phyloP scores from a whole-genome alignment of 257 asterid species.

The Scutellaria minor region DNA sequence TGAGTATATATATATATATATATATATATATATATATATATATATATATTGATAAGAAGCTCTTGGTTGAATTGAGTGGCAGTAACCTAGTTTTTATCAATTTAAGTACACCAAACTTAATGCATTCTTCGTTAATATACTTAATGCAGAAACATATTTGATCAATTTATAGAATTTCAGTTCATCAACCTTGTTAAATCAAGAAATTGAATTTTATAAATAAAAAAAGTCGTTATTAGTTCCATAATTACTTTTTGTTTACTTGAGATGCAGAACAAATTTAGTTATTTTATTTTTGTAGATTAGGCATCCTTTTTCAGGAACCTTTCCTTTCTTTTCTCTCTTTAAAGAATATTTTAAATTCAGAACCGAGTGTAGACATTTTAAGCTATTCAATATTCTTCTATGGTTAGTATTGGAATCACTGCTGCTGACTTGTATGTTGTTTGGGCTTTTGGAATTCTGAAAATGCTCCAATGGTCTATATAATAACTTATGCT shows the following conservation, averaged over 20 bases:
- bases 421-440: not conserved
- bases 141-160: too few relatives aligned
- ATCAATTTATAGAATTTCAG: not conserved
- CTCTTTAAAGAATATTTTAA: not conserved
- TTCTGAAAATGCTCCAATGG: not conserved
- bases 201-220: not conserved
- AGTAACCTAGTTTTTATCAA: not conserved
- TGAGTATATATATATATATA: not conserved
- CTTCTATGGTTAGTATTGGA: conserved; percentile 7
- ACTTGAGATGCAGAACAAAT: not conserved
- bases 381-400: not conserved
- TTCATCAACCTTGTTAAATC: not conserved
- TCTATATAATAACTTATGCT: not conserved
- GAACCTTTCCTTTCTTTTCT: not conserved
- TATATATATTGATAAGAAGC: too few relatives aligned
- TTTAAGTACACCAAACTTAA: not conserved
- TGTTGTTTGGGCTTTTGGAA: not conserved
- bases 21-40: too few relatives aligned
- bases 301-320: not conserved
- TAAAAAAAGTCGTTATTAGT: not conserved
- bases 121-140: not conserved
- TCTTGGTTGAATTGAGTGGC: not conserved
- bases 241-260: not conserved
- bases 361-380: not conserved
- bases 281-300: not conserved